Evolutionary conservation across 1,139 yeast genomes (phyloP).

Genomic region (Yamadazyma diddensiae): DNA sequence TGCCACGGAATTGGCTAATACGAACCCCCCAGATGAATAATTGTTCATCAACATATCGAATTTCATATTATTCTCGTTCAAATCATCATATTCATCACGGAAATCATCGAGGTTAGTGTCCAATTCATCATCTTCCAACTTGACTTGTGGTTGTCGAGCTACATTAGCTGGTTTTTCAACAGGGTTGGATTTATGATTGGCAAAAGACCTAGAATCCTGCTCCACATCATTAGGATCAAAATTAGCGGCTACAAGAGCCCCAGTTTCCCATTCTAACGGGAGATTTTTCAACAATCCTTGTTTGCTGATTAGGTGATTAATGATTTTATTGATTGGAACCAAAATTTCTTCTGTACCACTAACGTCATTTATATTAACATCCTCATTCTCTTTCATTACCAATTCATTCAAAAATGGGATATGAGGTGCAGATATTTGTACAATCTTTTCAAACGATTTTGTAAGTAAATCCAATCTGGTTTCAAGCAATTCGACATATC

Average conservation of each 20-base stretch:
- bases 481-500: conserved; percentile 70
- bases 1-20: conserved; percentile 17
- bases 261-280: conserved; percentile 47
- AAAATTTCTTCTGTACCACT: conserved; percentile 9
- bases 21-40: conserved; percentile 21
- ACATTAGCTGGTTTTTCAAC: not conserved
- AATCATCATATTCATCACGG: conserved; percentile 13
- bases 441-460: conserved; percentile 47
- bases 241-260: conserved; percentile 41
- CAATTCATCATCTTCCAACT: conserved; percentile 12
- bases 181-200: conserved; percentile 20
- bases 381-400: conserved; percentile 7
- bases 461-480: conserved; percentile 62
- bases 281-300: conserved; percentile 34
- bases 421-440: conserved; percentile 35
- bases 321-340: conserved; percentile 51
- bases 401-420: conserved; percentile 29
- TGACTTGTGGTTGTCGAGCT: not conserved
- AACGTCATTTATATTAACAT: conserved; percentile 3
- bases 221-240: conserved; percentile 22
- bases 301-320: conserved; percentile 39
- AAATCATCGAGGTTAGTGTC: conserved; percentile 10
- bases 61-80: conserved; percentile 9
- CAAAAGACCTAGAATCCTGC: conserved; percentile 28
- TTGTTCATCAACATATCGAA: conserved; percentile 13